Conservation (phyloP, 2,329 filamentous ascomycete species). For the Aspergillus nomiae region DNA sequence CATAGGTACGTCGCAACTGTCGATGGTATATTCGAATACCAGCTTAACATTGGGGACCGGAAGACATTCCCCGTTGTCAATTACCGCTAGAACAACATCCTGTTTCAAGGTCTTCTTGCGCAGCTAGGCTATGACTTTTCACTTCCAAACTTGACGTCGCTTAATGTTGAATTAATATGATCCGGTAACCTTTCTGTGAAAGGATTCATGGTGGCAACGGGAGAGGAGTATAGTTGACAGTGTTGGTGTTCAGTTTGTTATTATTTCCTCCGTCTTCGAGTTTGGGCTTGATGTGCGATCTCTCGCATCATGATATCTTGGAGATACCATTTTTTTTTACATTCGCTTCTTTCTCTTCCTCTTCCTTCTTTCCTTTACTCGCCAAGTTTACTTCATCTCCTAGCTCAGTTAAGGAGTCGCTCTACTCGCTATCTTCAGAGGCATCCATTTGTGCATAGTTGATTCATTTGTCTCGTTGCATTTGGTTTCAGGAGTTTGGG, state of each 20-base stretch:
- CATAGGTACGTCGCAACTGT: slow-evolving; percentile 51
- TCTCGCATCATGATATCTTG: not conserved
- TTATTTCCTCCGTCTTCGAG: not conserved
- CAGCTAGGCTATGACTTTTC: not conserved
- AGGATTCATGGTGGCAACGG: not conserved
- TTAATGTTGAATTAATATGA: not conserved
- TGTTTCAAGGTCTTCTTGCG: not conserved
- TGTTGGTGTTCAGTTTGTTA: not conserved
- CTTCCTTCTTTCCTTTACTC: not conserved
- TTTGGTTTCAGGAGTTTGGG: not conserved
- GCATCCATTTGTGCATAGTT: not conserved
- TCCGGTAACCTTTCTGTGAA: not conserved
- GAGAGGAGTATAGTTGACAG: not conserved
- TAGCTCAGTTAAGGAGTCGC: not conserved
- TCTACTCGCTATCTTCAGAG: not conserved
- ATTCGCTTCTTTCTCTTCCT: not conserved
- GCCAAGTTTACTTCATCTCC: not conserved
- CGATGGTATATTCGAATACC: slow-evolving; percentile 51
- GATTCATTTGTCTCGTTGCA: not conserved
- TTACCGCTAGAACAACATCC: slow-evolving; percentile 38
- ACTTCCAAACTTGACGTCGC: not conserved
- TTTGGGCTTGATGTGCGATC: not conserved
- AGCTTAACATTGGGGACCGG: slow-evolving; percentile 49
- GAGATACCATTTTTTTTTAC: not conserved
- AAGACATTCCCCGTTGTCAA: slow-evolving; percentile 50